Percentiles rank a stretch among this genome's conserved stretches.
Conservation (phyloP, 2,329 filamentous ascomycete genomes). For the Harringtonia aguacate region DNA sequence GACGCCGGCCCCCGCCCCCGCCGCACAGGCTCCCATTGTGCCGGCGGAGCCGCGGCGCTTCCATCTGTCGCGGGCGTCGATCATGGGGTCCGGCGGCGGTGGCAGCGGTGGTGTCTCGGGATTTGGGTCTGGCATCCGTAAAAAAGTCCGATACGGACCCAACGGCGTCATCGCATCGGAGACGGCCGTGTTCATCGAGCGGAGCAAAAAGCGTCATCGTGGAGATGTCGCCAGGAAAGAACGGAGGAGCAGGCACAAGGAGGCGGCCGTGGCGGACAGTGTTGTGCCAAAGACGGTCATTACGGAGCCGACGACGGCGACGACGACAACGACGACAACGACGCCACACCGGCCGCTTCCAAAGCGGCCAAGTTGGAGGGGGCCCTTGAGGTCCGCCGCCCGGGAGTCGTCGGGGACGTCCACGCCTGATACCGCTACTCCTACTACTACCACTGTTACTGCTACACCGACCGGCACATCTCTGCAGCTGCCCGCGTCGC, state of each 20-base stretch:
- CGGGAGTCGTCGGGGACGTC: background rate
- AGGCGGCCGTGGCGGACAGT: background rate
- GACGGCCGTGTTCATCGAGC: slow-evolving; percentile 46
- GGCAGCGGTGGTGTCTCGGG: slow-evolving; percentile 18
- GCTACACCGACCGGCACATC: background rate
- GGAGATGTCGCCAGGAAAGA: slow-evolving; percentile 14
- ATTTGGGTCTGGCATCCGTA: slow-evolving; percentile 18
- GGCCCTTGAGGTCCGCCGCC: background rate
- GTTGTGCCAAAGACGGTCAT: background rate
- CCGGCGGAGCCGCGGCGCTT: slow-evolving; percentile 44
- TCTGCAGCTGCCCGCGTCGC: background rate
- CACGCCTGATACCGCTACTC: too few relatives aligned
- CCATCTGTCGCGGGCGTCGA: slow-evolving; percentile 33
- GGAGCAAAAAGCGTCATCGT: slow-evolving; percentile 24
- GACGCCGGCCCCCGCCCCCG: background rate
- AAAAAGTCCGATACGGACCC: slow-evolving; percentile 15
- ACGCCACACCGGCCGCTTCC: slow-evolving; percentile 2
- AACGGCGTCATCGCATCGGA: slow-evolving; percentile 8
- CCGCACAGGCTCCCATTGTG: too few relatives aligned
- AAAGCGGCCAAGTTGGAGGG: slow-evolving; percentile 8
- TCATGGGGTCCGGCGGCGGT: slow-evolving; percentile 15
- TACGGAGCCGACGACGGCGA: background rate
- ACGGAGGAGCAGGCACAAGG: background rate
- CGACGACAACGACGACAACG: background rate
- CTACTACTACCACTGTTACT: background rate